Evolutionary conservation across 208 protist species (phyloP), one percentile per base, ranked within the genome.

Genomic region (Acanthamoeba triangularis): DNA sequence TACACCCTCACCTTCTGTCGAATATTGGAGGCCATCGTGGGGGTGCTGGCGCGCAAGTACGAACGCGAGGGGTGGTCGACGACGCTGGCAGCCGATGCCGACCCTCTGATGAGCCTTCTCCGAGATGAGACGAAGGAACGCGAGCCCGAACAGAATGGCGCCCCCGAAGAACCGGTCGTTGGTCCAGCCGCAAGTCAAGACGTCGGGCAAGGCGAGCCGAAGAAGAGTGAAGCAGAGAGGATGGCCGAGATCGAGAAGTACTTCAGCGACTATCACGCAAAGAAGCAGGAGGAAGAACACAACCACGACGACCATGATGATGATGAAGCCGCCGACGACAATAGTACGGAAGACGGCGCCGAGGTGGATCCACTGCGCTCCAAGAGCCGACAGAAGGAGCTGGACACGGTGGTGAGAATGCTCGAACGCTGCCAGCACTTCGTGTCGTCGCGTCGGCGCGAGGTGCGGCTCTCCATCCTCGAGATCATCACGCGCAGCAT

Each of bases 251-350:
- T 85, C 47, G 78, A 7, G 25, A 85, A 59, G 25, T 85, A 30
- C 47, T 85, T 85, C n/a, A 52, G 44, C 25, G 90, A 94, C 14
- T 25, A 94, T 47, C 54, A 37, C 13, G 85, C 82, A 28, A 94
- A 94, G 47, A 76, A 94, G 90, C 28, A 94, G 20, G 67, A 94
- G 41, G 65, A 94, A 23, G 90, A 94, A 84, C 30, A 80, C 14
- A 59, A 72, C 30, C 23, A 94, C 7, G 18, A 52, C 28, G 20
- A 63, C 30, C n/a, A n/a, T 7, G 7, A 8, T 47, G 44, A 47
- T 13, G 44, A 47, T 0, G 37, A 41, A 3, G 37, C 37, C 37
- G 2, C 0, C 44, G 44, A 47, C 44, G 2, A 47, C 44, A 47
- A 4, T 11, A 47, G n/a, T 11, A 69, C n/a, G n/a, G 63, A 93